A percentile compares a stretch with the other conserved stretches of the same genome.
Evolutionary conservation across 2,329 filamentous ascomycete species (phyloP).

Genomic region (Decorospora gaudefroyi): DNA sequence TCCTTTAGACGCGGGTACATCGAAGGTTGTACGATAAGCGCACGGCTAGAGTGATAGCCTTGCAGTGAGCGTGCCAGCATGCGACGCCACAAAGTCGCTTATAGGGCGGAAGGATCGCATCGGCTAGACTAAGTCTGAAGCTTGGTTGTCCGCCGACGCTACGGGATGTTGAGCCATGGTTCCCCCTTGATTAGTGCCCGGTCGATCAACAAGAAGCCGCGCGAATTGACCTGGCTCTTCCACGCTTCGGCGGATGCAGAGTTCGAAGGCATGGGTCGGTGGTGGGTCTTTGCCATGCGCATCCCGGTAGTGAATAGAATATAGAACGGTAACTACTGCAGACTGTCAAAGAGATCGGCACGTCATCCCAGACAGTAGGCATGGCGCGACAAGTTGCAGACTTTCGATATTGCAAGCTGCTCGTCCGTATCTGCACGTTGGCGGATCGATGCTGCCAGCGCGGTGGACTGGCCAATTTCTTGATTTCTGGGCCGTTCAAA

Average conservation of each 20-base stretch:
- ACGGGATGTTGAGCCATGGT: constrained; percentile 4
- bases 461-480: constrained; percentile 5
- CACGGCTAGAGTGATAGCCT: constrained; percentile 14
- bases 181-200: constrained; percentile 13
- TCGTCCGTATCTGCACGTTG: constrained; percentile 11
- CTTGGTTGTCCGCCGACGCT: constrained; percentile 5
- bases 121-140: neutral
- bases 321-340: too few relatives aligned
- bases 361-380: neutral
- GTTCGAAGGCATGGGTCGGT: too few relatives aligned
- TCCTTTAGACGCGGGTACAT: constrained; percentile 12
- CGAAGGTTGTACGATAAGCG: constrained; percentile 9
- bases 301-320: too few relatives aligned
- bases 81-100: constrained; percentile 6
- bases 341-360: neutral
- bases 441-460: constrained; percentile 12
- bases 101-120: constrained; percentile 1
- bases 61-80: constrained; percentile 6
- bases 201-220: constrained; percentile 10
- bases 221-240: constrained; percentile 2
- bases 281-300: neutral
- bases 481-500: constrained; percentile 11
- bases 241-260: neutral
- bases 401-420: constrained; percentile 7
- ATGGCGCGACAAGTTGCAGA: constrained; percentile 2